phyloP scores from a whole-genome alignment of 345 rosid genomes.

The Anastatica hierochuntica region DNA sequence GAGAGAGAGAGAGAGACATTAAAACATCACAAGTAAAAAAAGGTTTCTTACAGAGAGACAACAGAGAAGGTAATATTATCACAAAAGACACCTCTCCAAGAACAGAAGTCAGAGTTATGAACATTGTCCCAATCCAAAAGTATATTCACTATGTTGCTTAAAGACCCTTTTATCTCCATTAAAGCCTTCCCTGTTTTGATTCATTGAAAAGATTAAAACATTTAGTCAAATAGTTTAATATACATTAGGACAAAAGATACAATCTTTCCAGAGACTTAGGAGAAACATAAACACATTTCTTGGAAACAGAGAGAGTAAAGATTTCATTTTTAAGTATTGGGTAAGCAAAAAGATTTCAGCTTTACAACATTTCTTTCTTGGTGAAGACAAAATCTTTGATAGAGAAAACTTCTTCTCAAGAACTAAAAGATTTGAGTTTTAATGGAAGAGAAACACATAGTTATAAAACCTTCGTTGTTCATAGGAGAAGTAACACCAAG shows the following conservation, averaged over 20 bases:
- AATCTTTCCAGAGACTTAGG: neutral
- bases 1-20: neutral
- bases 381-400: neutral
- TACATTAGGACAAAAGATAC: neutral
- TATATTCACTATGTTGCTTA: slow-evolving; percentile 57
- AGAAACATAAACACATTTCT: slow-evolving; percentile 1
- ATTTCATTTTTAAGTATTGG: slow-evolving; percentile 11
- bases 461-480: slow-evolving; percentile 62
- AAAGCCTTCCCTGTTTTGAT: slow-evolving; percentile 53
- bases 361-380: slow-evolving; percentile 14
- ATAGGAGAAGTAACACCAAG: slow-evolving; percentile 36
- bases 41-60: slow-evolving; percentile 54
- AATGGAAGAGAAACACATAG: neutral
- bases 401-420: neutral
- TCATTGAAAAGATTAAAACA: neutral
- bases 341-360: slow-evolving; percentile 5
- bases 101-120: slow-evolving; percentile 53
- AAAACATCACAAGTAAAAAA: neutral
- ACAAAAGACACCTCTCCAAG: slow-evolving; percentile 86
- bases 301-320: slow-evolving; percentile 4
- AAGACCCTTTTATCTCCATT: slow-evolving; percentile 61
- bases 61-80: slow-evolving; percentile 51
- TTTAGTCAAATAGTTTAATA: neutral
- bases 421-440: neutral
- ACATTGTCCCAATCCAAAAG: slow-evolving; percentile 79